Percentiles rank a stretch among this genome's conserved stretches.
Evolutionary conservation across 2,329 filamentous ascomycete genomes (phyloP).

Genomic region (Arthrobotrys iridis): DNA sequence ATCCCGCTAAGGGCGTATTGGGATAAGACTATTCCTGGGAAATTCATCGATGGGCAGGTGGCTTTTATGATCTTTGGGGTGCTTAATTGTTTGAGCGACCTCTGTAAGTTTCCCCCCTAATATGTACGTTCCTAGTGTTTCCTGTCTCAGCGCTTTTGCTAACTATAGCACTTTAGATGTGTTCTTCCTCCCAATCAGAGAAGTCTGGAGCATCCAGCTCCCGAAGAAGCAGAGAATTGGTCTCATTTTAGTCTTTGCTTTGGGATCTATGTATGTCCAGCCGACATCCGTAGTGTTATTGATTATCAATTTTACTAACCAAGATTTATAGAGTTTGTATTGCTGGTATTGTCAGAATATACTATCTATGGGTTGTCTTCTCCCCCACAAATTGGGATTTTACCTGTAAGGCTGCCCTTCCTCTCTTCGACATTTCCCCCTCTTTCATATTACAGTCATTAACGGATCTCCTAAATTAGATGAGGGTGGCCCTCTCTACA

Average conservation of each 20-base stretch:
- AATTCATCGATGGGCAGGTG: conserved; percentile 35
- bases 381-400: conserved; percentile 44
- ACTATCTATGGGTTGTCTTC: conserved; percentile 52
- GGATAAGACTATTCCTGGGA: conserved; percentile 44
- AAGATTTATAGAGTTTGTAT: conserved; percentile 31
- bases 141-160: neutral
- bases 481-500: conserved; percentile 45
- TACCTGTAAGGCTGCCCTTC: conserved; percentile 28
- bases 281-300: too few relatives aligned
- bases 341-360: conserved; percentile 51
- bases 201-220: conserved; percentile 50
- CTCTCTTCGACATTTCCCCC: neutral
- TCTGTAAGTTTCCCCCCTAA: conserved; percentile 25
- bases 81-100: conserved; percentile 43
- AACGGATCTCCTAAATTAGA: too few relatives aligned
- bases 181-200: conserved; percentile 47
- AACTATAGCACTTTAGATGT: conserved; percentile 17
- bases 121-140: neutral
- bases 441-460: neutral
- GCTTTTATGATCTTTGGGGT: conserved; percentile 33
- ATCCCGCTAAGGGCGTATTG: conserved; percentile 48
- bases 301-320: conserved; percentile 9
- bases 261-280: conserved; percentile 53
- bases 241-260: conserved; percentile 48
- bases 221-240: conserved; percentile 52